Evolutionary conservation across 2,329 filamentous ascomycete species (phyloP).

Genomic region (Cladorrhinum sp.): DNA sequence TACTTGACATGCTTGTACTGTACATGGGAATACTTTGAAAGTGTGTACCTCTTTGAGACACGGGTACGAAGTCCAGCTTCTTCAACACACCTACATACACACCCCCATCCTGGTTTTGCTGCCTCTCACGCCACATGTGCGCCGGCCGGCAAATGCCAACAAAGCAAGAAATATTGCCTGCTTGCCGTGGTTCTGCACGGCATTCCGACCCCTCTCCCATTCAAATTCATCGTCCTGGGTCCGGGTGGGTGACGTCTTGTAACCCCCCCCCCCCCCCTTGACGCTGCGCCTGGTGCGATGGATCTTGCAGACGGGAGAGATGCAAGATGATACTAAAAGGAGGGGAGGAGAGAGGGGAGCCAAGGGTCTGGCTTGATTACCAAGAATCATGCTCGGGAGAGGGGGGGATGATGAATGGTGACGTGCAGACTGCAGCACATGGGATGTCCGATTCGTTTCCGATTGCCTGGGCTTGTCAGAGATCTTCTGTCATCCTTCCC

Average conservation of each 20-base stretch:
- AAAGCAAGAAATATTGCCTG: neutral
- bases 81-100: neutral
- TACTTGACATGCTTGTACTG: neutral
- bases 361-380: neutral
- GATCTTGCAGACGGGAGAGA: conserved; percentile 17
- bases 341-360: neutral
- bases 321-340: neutral
- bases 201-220: neutral
- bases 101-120: neutral
- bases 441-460: neutral
- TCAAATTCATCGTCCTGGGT: neutral
- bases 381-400: neutral
- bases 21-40: neutral
- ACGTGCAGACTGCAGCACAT: neutral
- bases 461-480: neutral
- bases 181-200: neutral
- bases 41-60: neutral
- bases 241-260: neutral
- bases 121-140: neutral
- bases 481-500: neutral
- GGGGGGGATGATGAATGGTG: neutral
- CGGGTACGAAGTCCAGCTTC: neutral
- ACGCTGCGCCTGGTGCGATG: conserved; percentile 9
- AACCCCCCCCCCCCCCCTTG: neutral
- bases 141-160: neutral